A percentile compares a stretch with the other conserved stretches of the same genome.
These are phyloP conservation scores for Exsudoporus floridanus DNA, from an alignment of 1,284 basidiomycete species.

Conservation along the genomic window DNA sequence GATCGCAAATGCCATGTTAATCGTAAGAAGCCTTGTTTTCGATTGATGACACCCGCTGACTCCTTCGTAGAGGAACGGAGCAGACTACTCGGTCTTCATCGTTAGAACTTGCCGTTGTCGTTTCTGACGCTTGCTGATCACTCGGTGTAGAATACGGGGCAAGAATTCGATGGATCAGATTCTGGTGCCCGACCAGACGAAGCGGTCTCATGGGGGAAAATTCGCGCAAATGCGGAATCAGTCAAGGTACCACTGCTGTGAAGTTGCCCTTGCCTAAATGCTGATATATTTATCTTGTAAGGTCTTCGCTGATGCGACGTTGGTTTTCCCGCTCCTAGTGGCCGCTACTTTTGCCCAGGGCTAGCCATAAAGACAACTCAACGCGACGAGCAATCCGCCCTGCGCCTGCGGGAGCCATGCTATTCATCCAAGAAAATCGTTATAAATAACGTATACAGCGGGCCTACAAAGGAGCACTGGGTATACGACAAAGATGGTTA, in stretches of 20 bases:
- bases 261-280: background rate
- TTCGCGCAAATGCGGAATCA: constrained; percentile 84
- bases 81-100: constrained; percentile 97
- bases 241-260: constrained; percentile 70
- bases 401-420: background rate
- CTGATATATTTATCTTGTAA: constrained; percentile 18
- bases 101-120: constrained; percentile 42
- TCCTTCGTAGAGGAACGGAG: constrained; percentile 82
- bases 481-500: constrained; percentile 2
- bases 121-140: constrained; percentile 8
- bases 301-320: constrained; percentile 80
- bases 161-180: constrained; percentile 99
- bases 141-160: constrained; percentile 81
- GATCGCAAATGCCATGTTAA: constrained; percentile 99
- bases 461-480: background rate
- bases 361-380: background rate
- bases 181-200: constrained; percentile 97
- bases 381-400: background rate
- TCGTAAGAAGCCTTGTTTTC: constrained; percentile 54
- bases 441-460: constrained; percentile 15
- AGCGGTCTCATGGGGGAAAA: constrained; percentile 99
- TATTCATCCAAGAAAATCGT: constrained; percentile 1
- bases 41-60: background rate
- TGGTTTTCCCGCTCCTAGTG: constrained; percentile 88
- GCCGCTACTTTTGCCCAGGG: constrained; percentile 81